Evolutionary conservation across 306 rosid species (phyloP).

Genomic region (Rosa lucieae): DNA sequence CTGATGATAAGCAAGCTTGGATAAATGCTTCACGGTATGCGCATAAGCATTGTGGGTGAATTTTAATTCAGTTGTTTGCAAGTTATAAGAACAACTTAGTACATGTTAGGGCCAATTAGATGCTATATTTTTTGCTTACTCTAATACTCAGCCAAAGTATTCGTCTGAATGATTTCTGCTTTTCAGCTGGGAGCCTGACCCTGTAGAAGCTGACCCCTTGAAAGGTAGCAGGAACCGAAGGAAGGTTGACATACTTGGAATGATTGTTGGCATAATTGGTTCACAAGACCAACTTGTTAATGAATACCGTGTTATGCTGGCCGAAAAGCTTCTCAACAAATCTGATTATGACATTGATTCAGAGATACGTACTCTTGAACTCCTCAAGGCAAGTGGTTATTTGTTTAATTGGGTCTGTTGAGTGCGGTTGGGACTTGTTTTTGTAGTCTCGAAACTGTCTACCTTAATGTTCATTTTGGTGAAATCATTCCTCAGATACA

Average conservation of each 20-base stretch:
- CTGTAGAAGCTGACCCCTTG: slow-evolving; percentile 93
- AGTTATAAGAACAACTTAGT: background rate
- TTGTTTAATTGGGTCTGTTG: slow-evolving; percentile 19
- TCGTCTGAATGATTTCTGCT: slow-evolving; percentile 19
- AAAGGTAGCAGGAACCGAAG: slow-evolving; percentile 86
- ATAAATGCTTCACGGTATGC: slow-evolving; percentile 66
- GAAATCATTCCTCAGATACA: slow-evolving; percentile 63
- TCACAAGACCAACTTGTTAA: slow-evolving; percentile 94
- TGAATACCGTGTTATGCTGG: slow-evolving; percentile 97
- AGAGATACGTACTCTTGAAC: slow-evolving; percentile 93
- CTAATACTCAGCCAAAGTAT: slow-evolving; percentile 15
- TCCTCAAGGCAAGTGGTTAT: slow-evolving; percentile 65
- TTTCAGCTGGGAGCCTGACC: slow-evolving; percentile 98
- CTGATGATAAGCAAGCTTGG: slow-evolving; percentile 97
- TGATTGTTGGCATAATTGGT: slow-evolving; percentile 93
- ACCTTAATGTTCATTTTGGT: slow-evolving; percentile 23
- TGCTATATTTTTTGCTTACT: slow-evolving; percentile 2
- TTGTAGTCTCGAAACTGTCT: slow-evolving; percentile 1
- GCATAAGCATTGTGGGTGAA: slow-evolving; percentile 10
- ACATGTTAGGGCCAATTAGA: background rate
- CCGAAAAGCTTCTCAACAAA: slow-evolving; percentile 93
- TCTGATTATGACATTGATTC: slow-evolving; percentile 94
- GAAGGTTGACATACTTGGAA: slow-evolving; percentile 97
- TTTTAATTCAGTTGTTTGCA: slow-evolving; percentile 8
- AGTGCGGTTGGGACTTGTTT: slow-evolving; percentile 19